A percentile compares a stretch with the other conserved stretches of the same genome.
Conservation (phyloP, 352 stramenopile genomes). For the Phytopythium boreale region DNA sequence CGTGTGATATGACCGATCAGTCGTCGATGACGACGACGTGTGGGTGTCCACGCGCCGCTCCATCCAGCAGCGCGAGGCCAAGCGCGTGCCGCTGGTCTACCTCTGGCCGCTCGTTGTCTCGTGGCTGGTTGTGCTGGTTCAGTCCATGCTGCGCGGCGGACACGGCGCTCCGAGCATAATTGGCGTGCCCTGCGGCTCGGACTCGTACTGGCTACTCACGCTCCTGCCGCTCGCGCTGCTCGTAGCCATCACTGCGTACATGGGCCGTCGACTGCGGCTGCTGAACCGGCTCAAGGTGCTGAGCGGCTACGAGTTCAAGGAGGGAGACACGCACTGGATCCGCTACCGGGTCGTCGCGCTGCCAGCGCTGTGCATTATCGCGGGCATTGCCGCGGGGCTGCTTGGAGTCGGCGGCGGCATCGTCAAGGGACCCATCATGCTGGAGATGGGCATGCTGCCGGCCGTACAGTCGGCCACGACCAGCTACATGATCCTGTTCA, state of each 20-base stretch:
- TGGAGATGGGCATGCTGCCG: slow-evolving; percentile 95
- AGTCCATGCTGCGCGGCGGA: slow-evolving; percentile 70
- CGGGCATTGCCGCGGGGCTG: slow-evolving; percentile 93
- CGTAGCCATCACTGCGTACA: slow-evolving; percentile 45
- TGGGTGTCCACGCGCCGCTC: slow-evolving; percentile 29
- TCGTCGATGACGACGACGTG: slow-evolving; percentile 31
- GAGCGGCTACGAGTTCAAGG: slow-evolving; percentile 70
- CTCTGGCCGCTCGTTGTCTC: slow-evolving; percentile 50
- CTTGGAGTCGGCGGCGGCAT: slow-evolving; percentile 97
- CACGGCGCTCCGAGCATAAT: slow-evolving; percentile 74
- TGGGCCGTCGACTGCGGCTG: slow-evolving; percentile 59
- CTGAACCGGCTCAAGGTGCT: slow-evolving; percentile 73
- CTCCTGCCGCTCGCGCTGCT: slow-evolving; percentile 79
- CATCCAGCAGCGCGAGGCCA: slow-evolving; percentile 48
- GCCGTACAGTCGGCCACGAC: slow-evolving; percentile 89
- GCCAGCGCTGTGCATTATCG: slow-evolving; percentile 90
- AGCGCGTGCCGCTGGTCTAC: slow-evolving; percentile 53
- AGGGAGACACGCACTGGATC: slow-evolving; percentile 96
- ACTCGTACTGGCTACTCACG: slow-evolving; percentile 92
- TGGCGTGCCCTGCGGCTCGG: slow-evolving; percentile 92
- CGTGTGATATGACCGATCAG: neutral
- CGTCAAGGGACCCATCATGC: slow-evolving; percentile 97
- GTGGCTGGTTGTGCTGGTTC: slow-evolving; percentile 72
- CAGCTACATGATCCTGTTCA: slow-evolving; percentile 90
- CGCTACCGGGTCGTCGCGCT: slow-evolving; percentile 87